A percentile compares a stretch with the other conserved stretches of the same genome.
phyloP scores from a whole-genome alignment of 441 rosid genomes.

The Kokia cookei region DNA sequence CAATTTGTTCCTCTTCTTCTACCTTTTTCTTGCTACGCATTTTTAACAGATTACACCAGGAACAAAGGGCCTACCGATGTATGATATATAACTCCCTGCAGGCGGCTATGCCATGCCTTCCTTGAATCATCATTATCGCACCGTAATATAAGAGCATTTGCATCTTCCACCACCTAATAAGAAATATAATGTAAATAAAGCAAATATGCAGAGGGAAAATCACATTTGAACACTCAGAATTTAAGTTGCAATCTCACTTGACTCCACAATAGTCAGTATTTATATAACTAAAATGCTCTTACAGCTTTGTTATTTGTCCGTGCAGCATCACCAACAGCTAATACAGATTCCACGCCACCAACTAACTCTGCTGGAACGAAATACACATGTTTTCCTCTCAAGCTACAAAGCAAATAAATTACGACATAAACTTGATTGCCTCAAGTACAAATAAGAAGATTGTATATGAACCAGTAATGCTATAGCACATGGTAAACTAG shows the following conservation, averaged over 20 bases:
- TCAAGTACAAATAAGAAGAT: background rate
- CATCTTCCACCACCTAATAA: conserved; percentile 80
- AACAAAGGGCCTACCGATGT: conserved; percentile 60
- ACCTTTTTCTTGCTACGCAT: background rate
- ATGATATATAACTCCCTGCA: conserved; percentile 88
- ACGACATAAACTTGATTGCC: conserved; percentile 1
- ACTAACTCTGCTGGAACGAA: conserved; percentile 69
- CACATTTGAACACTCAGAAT: background rate
- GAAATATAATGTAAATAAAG: conserved; percentile 6
- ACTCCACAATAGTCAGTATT: background rate
- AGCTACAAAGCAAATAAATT: conserved; percentile 35
- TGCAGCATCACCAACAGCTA: conserved; percentile 70
- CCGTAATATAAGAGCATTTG: conserved; percentile 58
- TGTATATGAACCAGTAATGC: background rate
- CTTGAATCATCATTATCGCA: conserved; percentile 72
- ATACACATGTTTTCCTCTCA: conserved; percentile 79
- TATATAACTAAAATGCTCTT: conserved; percentile 8
- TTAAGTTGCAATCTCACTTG: background rate
- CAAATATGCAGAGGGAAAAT: background rate
- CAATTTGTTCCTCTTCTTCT: background rate
- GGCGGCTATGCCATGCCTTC: conserved; percentile 79
- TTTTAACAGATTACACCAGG: background rate
- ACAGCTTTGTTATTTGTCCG: conserved; percentile 57
- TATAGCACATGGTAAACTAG: background rate
- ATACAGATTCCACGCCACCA: conserved; percentile 65